Percentiles rank a stretch among this genome's conserved stretches.
Conservation (phyloP, 306 rosid species). For the Prunus mume region DNA sequence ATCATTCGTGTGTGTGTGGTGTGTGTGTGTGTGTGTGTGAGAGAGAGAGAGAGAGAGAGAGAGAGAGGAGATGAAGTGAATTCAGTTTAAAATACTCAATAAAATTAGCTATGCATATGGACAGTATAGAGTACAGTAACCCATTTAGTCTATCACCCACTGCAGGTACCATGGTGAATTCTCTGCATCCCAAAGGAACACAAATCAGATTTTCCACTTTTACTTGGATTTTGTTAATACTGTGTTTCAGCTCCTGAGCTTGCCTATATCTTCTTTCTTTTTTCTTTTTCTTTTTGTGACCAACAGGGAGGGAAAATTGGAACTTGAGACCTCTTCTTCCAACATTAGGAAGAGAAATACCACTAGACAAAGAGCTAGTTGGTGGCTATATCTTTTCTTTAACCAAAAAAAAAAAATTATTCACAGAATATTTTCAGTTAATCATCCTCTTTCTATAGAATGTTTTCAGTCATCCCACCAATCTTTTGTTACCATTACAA, state of each 20-base stretch:
- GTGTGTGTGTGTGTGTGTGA: rapidly evolving
- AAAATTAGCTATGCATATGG: not conserved
- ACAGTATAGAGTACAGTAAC: not conserved
- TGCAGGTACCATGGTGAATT: not conserved
- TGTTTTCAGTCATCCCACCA: slow-evolving; percentile 3
- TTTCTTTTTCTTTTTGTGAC: not conserved
- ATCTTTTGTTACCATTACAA: not conserved
- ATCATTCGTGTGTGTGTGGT: not conserved
- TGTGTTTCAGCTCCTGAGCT: not conserved
- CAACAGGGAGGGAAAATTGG: too few species aligned
- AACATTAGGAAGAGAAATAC: too few species aligned
- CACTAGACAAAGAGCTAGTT: too few species aligned
- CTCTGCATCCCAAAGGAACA: not conserved
- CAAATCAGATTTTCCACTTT: not conserved
- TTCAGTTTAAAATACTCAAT: not conserved
- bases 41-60: not conserved
- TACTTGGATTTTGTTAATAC: not conserved
- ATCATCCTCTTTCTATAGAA: not conserved
- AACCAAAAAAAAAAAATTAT: too few species aligned
- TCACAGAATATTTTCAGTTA: not conserved
- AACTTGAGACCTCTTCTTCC: too few species aligned
- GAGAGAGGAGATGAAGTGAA: not conserved
- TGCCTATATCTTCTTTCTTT: not conserved
- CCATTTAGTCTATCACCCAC: not conserved
- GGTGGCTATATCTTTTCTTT: too few species aligned